phyloP scores from a whole-genome alignment of 2,329 filamentous ascomycete species.

The Leptodontidium sp. region DNA sequence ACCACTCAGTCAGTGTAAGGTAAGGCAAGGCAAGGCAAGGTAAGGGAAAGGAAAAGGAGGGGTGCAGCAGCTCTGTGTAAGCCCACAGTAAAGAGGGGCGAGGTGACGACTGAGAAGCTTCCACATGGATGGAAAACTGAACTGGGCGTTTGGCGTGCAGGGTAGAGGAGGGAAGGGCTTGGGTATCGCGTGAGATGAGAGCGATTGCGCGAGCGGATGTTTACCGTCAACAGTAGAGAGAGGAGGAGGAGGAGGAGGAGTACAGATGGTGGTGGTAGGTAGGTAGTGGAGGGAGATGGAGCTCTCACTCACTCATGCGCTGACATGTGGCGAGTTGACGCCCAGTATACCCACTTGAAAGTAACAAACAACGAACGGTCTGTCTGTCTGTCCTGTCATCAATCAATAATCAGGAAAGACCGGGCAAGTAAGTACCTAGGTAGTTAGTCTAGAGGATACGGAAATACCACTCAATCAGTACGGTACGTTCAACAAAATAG shows the following conservation, averaged over 20 bases:
- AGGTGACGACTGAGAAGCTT: slow-evolving; percentile 13
- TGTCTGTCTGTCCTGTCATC: not conserved
- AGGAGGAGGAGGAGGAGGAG: not conserved
- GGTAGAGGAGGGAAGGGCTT: not conserved
- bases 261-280: not conserved
- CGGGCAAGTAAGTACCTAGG: too few species aligned
- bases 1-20: not conserved
- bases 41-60: not conserved
- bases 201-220: not conserved
- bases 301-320: slow-evolving; percentile 26
- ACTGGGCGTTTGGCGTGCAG: not conserved
- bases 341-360: not conserved
- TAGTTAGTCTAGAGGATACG: too few species aligned
- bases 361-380: not conserved
- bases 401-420: too few species aligned
- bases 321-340: slow-evolving; percentile 36
- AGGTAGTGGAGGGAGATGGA: not conserved
- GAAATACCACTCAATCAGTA: too few species aligned
- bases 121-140: not conserved
- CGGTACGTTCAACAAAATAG: too few species aligned
- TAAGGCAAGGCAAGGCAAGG: not conserved
- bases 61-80: slow-evolving; percentile 11
- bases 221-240: too few species aligned
- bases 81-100: not conserved
- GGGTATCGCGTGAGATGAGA: not conserved